Evolutionary conservation across 2,329 filamentous ascomycete species (phyloP), one percentile per base, ranked within the genome.

Genomic region (Beauveria scarabaeidicola): DNA sequence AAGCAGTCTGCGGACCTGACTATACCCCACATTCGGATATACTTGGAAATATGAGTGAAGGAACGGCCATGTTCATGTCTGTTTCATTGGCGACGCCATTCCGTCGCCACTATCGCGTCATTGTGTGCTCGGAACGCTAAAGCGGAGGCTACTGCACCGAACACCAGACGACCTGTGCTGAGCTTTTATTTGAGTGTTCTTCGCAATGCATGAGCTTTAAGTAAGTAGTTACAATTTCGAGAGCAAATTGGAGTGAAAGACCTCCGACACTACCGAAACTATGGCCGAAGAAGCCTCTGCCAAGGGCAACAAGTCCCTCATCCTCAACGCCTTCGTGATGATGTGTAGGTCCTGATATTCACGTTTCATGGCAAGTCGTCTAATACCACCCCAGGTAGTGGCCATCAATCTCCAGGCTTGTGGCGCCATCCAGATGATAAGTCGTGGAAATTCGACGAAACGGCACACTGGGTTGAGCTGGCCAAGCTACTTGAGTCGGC

Each of bases 381-480:
- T 50, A 29, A 57, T 29, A 2, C 19, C 5, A 19, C 21, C 4
- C 1, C 27, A 57, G 54, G 54, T 66, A 70, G 64, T 54, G 76
- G 76, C 1, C 78, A 80, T 50, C 77, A 79, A 61, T 78, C 75
- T 2, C 76, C 77, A 0, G 73, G 74, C 0, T 69, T 77, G 11
- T 78, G 85, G 85, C 75, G 78, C 27, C 85, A 89, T 65, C 86
- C 85, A 1, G 73, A 82, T n/a, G 85, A 89, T 63, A 74, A 80
- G 61, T 87, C 84, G 1, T 77, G 77, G 63, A 72, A 81, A 21
- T 89, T 88, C 68, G 84, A 83, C 65, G 76, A 78, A 47, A 72
- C 86, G 48, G 70, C 78, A 3, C 81, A 86, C 63, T 88, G 85
- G 84, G 76, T 81, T 1, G 75, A 81, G 57, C 72, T 88, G 0